phyloP scores from a whole-genome alignment of 2,329 filamentous ascomycete species.

The Pestalotiopsis sp. region DNA sequence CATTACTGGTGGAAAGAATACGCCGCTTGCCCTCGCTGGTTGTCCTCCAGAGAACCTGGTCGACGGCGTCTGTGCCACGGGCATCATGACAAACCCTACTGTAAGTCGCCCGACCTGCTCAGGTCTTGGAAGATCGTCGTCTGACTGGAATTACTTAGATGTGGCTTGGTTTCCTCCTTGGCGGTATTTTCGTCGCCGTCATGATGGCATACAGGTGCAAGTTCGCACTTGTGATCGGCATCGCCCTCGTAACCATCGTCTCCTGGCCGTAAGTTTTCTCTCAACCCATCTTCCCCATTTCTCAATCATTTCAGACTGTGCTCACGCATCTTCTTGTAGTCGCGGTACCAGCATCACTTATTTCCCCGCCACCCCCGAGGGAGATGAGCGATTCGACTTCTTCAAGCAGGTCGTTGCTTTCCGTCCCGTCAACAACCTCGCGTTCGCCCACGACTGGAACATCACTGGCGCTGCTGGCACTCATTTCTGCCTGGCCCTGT shows the following conservation, averaged over 20 bases:
- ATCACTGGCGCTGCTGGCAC: conserved; percentile 54
- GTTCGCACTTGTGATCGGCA: conserved; percentile 74
- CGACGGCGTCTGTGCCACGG: conserved; percentile 53
- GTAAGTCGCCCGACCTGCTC: conserved; percentile 37
- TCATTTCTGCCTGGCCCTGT: conserved; percentile 71
- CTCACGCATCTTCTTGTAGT: conserved; percentile 34
- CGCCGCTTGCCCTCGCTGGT: conserved; percentile 77
- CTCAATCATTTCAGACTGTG: conserved; percentile 11
- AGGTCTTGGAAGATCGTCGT: not conserved
- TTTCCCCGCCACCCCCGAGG: conserved; percentile 68
- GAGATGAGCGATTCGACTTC: conserved; percentile 68
- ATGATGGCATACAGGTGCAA: conserved; percentile 81
- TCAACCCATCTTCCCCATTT: not conserved
- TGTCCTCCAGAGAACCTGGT: conserved; percentile 61
- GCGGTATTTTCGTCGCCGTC: conserved; percentile 77
- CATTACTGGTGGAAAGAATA: conserved; percentile 70
- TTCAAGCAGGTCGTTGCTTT: conserved; percentile 75
- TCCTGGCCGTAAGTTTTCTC: conserved; percentile 69
- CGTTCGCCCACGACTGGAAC: conserved; percentile 69
- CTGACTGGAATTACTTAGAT: conserved; percentile 45
- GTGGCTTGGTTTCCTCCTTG: conserved; percentile 85
- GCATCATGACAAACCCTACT: conserved; percentile 78
- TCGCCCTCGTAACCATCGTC: conserved; percentile 70
- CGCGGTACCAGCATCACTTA: conserved; percentile 72
- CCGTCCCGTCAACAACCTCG: conserved; percentile 66